phyloP scores from a whole-genome alignment of 2,329 filamentous ascomycete genomes.

The Cladobotryum mycophilum region DNA sequence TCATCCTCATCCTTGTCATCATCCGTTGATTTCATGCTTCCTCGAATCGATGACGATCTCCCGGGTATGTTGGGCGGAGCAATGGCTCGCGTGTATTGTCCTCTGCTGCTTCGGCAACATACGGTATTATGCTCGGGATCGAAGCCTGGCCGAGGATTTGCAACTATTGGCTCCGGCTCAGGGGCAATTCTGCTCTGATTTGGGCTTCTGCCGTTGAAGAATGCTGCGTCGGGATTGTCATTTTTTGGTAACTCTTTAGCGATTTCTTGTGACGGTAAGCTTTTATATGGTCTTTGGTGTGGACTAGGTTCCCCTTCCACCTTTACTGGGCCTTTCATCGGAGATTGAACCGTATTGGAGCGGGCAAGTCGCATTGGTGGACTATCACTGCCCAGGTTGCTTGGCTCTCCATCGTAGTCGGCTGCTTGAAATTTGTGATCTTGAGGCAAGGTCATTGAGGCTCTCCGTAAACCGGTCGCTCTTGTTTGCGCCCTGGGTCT shows the following conservation, averaged over 20 bases:
- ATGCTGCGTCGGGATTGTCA: background rate
- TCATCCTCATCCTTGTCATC: slow-evolving; percentile 17
- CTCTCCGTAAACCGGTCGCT: slow-evolving; percentile 10
- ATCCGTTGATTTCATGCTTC: slow-evolving; percentile 16
- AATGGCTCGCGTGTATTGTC: slow-evolving; percentile 18
- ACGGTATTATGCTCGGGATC: slow-evolving; percentile 20
- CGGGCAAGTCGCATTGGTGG: background rate
- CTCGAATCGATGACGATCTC: slow-evolving; percentile 30
- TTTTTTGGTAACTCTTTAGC: background rate
- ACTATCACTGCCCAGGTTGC: slow-evolving; percentile 2
- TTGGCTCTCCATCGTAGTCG: slow-evolving; percentile 9
- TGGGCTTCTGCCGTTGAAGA: background rate
- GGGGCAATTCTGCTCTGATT: background rate
- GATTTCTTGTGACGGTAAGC: background rate
- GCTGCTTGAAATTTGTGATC: background rate
- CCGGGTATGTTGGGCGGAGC: slow-evolving; percentile 29
- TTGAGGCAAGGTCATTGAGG: slow-evolving; percentile 8
- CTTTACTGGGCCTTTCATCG: background rate
- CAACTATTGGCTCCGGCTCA: background rate
- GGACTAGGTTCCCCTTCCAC: background rate
- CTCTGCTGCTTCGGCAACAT: slow-evolving; percentile 23
- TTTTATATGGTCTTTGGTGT: slow-evolving; percentile 1
- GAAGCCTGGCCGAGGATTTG: slow-evolving; percentile 4
- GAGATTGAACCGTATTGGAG: slow-evolving; percentile 1
- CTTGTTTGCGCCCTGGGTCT: slow-evolving; percentile 1